These are phyloP conservation scores for Saturnispora quitensis DNA, from an alignment of 805 yeast species.

Conservation along the genomic window DNA sequence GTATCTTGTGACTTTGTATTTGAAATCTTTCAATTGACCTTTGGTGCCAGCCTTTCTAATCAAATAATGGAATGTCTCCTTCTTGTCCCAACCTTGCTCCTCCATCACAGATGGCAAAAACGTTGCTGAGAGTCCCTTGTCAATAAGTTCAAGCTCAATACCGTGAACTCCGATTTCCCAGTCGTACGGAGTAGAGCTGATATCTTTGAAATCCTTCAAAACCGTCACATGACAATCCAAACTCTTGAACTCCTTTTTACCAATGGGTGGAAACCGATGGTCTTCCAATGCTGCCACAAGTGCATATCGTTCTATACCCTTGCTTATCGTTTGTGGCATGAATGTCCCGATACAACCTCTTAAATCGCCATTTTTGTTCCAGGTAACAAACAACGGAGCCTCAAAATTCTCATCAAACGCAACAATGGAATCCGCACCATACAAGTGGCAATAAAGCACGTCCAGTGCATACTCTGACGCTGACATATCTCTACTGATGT, in stretches of 20 bases:
- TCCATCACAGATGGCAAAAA: conserved; percentile 85
- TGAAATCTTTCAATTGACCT: not conserved
- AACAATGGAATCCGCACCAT: not conserved
- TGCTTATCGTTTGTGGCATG: conserved; percentile 38
- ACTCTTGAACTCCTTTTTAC: conserved; percentile 39
- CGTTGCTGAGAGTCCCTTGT: conserved; percentile 47
- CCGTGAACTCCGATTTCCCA: conserved; percentile 88
- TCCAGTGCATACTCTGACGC: conserved; percentile 5
- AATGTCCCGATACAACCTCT: conserved; percentile 97
- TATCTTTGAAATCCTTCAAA: conserved; percentile 47
- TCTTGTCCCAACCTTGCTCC: conserved; percentile 77
- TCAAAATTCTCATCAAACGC: not conserved
- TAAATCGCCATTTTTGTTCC: conserved; percentile 41
- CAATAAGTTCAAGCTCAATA: conserved; percentile 25
- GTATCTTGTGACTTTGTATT: conserved; percentile 43
- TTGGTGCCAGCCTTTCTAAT: conserved; percentile 60
- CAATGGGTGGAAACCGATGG: conserved; percentile 63
- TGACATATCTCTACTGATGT: not conserved
- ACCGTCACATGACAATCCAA: conserved; percentile 57
- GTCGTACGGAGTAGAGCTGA: conserved; percentile 40
- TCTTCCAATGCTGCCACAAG: conserved; percentile 70
- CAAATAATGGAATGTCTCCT: conserved; percentile 60
- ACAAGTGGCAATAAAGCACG: not conserved
- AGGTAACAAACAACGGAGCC: conserved; percentile 79
- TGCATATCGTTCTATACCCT: conserved; percentile 57